These are phyloP conservation scores for Cyberlindnera bimundalis DNA, from an alignment of 805 yeast species.

Conservation along the genomic window DNA sequence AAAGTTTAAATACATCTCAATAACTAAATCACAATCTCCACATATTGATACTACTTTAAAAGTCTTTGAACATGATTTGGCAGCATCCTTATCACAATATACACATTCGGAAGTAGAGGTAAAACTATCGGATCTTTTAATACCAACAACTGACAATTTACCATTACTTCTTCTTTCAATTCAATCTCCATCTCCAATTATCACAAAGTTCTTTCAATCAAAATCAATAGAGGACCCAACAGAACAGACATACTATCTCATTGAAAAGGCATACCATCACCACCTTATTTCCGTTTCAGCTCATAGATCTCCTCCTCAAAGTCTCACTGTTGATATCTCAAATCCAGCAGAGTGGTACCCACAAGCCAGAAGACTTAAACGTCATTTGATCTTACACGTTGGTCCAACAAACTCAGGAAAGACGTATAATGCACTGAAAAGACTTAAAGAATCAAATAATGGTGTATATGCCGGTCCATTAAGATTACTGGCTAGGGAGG, in stretches of 20 bases:
- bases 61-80: slow-evolving; percentile 11
- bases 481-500: slow-evolving; percentile 85
- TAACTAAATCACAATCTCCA: not conserved
- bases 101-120: not conserved
- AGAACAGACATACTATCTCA: slow-evolving; percentile 9
- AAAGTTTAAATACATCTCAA: not conserved
- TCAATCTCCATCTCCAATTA: not conserved
- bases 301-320: slow-evolving; percentile 19
- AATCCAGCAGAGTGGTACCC: slow-evolving; percentile 83
- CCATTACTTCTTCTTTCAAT: slow-evolving; percentile 2
- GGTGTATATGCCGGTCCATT: slow-evolving; percentile 97
- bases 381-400: slow-evolving; percentile 86
- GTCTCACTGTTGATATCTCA: slow-evolving; percentile 38
- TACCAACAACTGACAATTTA: slow-evolving; percentile 7
- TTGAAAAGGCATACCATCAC: slow-evolving; percentile 14
- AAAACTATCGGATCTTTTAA: slow-evolving; percentile 1
- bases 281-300: slow-evolving; percentile 5
- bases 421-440: slow-evolving; percentile 76
- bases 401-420: slow-evolving; percentile 99
- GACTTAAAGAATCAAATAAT: slow-evolving; percentile 56
- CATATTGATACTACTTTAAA: slow-evolving; percentile 1
- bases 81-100: not conserved
- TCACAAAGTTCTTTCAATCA: slow-evolving; percentile 7
- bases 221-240: not conserved
- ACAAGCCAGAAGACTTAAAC: slow-evolving; percentile 69